Base-by-base conservation (phyloP, 768 basidiomycete genomes). In the Pleurotus sapidus region DNA sequence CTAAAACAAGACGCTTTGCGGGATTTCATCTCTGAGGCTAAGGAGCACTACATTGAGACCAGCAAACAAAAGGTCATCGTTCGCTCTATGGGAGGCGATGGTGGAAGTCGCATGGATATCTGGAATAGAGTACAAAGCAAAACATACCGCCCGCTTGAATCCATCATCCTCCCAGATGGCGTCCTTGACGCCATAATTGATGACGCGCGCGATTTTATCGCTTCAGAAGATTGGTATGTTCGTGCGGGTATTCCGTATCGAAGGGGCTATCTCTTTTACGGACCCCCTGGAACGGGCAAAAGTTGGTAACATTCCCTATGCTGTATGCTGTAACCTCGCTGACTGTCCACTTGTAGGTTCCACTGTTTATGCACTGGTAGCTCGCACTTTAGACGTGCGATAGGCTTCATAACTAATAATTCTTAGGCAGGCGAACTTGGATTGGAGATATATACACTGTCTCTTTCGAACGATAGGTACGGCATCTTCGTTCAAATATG, bases 381-480 rank as follows among this genome's bases (percentile, higher is more conserved):
- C 69, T 47, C 4, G 30, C 25, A 30, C 40, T 20, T 15, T 17
- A 2, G 24, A 3, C 23, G 24, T 34, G 8, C 8, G 9, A 34
- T 34, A 9, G 30, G 9, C 30, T 11, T 34, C 30, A 2, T 9
- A 9, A 34, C 30, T 34, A 9, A 46, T 14, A 45, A 20, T 45
- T 18, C 2, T 5, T 43, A 76, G 74, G 78, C 79, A 5, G 79
- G 80, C 4, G 90, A 91, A 67, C 75, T 95, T 8, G 83, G 85
- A 3, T 77, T 96, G n/a, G 91, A 95, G 69, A 93, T 96, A 55
- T 95, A 91, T 64, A 72, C 80, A 1, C 63, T 86, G 12, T 82
- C 82, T 0, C 69, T 85, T 0, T 74, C 81, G 0, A 75, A 80
- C 14, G 66, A 69, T 45, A 75, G 74, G 81, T 84, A 64, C 23